A percentile compares a stretch with the other conserved stretches of the same genome.
phyloP scores from a whole-genome alignment of 768 basidiomycete species.

The Tricholoma furcatifolium region DNA sequence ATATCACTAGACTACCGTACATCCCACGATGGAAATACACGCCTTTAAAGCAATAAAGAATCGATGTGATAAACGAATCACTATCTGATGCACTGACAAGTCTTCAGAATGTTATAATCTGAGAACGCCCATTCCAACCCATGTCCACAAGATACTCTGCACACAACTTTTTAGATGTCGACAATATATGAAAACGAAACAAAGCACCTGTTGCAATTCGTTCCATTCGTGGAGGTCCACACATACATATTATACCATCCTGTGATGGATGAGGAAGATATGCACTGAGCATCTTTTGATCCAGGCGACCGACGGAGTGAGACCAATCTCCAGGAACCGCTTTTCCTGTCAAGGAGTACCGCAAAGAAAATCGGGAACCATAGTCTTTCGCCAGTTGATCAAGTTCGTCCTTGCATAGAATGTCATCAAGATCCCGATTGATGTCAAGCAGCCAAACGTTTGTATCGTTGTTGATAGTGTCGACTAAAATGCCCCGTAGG shows the following conservation, averaged over 20 bases:
- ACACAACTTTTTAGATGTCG: background rate
- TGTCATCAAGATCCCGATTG: slow-evolving; percentile 48
- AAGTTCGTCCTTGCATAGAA: slow-evolving; percentile 27
- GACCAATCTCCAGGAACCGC: slow-evolving; percentile 33
- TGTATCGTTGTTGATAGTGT: slow-evolving; percentile 33
- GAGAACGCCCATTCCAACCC: slow-evolving; percentile 7
- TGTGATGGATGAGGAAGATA: slow-evolving; percentile 40
- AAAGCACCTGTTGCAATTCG: slow-evolving; percentile 7
- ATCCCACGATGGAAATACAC: too few species aligned
- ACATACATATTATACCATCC: slow-evolving; percentile 43
- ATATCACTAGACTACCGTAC: too few species aligned
- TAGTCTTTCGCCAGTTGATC: slow-evolving; percentile 32
- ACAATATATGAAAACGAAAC: background rate
- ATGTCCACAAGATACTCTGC: slow-evolving; percentile 3
- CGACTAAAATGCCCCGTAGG: slow-evolving; percentile 43
- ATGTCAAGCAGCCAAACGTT: slow-evolving; percentile 47
- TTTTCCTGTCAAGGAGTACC: slow-evolving; percentile 42
- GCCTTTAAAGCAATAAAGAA: too few species aligned
- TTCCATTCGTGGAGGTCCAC: slow-evolving; percentile 40
- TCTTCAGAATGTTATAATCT: slow-evolving; percentile 3
- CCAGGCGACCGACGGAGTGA: slow-evolving; percentile 40
- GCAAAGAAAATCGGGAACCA: slow-evolving; percentile 33
- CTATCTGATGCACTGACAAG: too few species aligned
- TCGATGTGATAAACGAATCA: too few species aligned
- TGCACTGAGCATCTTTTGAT: slow-evolving; percentile 31